phyloP scores from a whole-genome alignment of 2,329 filamentous ascomycete species.

The Chrysosporium queenslandicum region DNA sequence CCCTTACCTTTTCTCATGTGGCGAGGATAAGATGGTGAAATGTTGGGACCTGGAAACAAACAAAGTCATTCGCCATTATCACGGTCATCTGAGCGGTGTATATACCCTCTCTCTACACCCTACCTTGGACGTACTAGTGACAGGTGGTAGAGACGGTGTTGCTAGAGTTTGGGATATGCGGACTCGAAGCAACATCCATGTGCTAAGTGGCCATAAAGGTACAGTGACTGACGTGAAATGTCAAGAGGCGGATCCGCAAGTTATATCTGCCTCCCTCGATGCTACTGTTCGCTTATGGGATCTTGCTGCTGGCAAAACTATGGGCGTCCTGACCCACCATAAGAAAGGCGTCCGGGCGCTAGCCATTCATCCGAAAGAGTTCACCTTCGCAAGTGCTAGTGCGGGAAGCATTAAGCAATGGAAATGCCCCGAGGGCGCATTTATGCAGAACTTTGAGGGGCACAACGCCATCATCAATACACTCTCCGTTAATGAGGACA shows the following conservation, averaged over 20 bases:
- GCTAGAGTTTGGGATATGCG: constrained; percentile 98
- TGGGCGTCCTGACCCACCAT: constrained; percentile 93
- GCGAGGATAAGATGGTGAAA: constrained; percentile 99
- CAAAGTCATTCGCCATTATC: constrained; percentile 95
- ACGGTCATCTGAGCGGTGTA: constrained; percentile 90
- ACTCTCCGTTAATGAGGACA: constrained; percentile 83
- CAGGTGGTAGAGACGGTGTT: constrained; percentile 86
- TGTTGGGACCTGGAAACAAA: constrained; percentile 99
- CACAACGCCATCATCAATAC: constrained; percentile 97
- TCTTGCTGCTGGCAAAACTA: constrained; percentile 87
- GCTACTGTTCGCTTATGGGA: constrained; percentile 90
- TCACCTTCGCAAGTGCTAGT: constrained; percentile 88
- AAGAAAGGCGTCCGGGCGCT: constrained; percentile 91
- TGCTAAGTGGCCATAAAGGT: constrained; percentile 78
- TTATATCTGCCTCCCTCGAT: constrained; percentile 88
- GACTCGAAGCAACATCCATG: constrained; percentile 89
- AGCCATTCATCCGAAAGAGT: constrained; percentile 78
- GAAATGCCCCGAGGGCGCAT: constrained; percentile 95
- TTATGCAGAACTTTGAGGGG: constrained; percentile 98
- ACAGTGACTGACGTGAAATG: constrained; percentile 85
- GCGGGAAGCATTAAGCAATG: constrained; percentile 96
- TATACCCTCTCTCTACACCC: constrained; percentile 91
- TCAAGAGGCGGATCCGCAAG: constrained; percentile 91
- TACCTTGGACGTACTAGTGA: constrained; percentile 87
- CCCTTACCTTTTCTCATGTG: constrained; percentile 94